Evolutionary conservation across 1,284 basidiomycete species (phyloP), one percentile per base, ranked within the genome.

Genomic region (Puccinia novopanici): DNA sequence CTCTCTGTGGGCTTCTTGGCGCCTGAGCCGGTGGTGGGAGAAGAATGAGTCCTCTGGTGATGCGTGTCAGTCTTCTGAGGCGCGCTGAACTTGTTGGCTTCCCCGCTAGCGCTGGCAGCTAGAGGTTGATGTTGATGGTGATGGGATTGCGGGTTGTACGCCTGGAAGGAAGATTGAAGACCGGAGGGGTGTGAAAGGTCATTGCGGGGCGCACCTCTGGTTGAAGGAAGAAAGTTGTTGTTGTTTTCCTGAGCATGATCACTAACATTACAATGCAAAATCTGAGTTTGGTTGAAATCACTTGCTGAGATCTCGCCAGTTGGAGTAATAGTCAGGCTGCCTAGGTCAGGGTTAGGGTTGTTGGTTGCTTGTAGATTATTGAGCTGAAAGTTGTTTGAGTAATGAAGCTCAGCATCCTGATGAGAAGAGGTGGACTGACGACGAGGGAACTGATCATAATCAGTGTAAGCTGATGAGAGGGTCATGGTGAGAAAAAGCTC

Each of bases 201-300:
- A 70, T 70, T n/a, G 2, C 15, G 67, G n/a, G 27, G 45, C 24
- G 67, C 19, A 40, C 12, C 22, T 45, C 45, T 48, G 48, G 45
- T 70, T 2, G 57, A 30, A 3, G 42, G 42, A n/a, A 8, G 27
- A 22, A 50, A 13, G 67, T 52, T 70, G 45, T 10, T 70, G 13
- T 24, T 67, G 30, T 37, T 61, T 2, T 61, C 61, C 34, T n/a
- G 34, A 42, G 37, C 37, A 65, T 42, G 61, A 65, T 65, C 37
- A 61, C 37, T 27, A 30, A 15, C 10, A 22, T 61, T 61, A 30
- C 24, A 30, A 34, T 67, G 40, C 8, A 24, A 42, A 67, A 22
- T 42, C 65, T 40, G 65, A 67, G 65, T 45, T 67, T 10, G 40
- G 40, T 67, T 67, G 22, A 45, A 48, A 67, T 67, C n/a, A n/a